Percentiles rank a stretch among this genome's conserved stretches.
Evolutionary conservation across 176 grass and related monocot genomes (phyloP).

Genomic region (Eleusine coracana): DNA sequence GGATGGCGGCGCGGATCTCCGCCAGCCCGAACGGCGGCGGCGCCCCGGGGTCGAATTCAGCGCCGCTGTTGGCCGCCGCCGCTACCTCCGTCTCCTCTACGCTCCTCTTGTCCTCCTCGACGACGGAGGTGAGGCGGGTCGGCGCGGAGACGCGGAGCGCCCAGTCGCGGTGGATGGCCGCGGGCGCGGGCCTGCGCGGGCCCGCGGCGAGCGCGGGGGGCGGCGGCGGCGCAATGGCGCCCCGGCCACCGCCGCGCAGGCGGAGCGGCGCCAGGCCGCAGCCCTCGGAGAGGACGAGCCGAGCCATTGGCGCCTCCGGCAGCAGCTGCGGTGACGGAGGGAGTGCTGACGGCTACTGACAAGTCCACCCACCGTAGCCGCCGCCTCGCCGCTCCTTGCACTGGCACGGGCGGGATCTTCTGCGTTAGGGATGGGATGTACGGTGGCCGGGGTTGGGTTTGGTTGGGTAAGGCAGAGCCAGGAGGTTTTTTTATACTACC

Average conservation of each 20-base stretch:
- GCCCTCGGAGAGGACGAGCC: conserved; percentile 66
- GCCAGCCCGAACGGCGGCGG: conserved; percentile 78
- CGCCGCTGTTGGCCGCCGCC: conserved; percentile 14
- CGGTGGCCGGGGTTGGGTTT: not conserved
- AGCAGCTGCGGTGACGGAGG: not conserved
- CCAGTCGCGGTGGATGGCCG: conserved; percentile 73
- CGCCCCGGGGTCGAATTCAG: conserved; percentile 64
- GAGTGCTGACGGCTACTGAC: not conserved
- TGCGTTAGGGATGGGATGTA: conserved; percentile 10
- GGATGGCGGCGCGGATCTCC: conserved; percentile 86
- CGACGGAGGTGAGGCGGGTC: conserved; percentile 34
- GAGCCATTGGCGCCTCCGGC: conserved; percentile 47
- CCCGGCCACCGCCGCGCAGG: conserved; percentile 35
- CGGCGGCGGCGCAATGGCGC: conserved; percentile 52
- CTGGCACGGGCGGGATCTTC: conserved; percentile 25
- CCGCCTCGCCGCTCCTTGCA: not conserved
- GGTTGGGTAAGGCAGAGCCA: not conserved
- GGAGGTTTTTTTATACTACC: conserved; percentile 20
- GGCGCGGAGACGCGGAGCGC: conserved; percentile 74
- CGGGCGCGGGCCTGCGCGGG: conserved; percentile 22
- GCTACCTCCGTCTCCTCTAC: conserved; percentile 23
- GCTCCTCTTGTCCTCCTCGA: conserved; percentile 40
- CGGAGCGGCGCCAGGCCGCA: conserved; percentile 67
- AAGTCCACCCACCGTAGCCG: not conserved
- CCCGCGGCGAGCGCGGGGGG: conserved; percentile 38